A percentile compares a stretch with the other conserved stretches of the same genome.
These are phyloP conservation scores for Scenedesmus sp. DNA, from an alignment of 163 green algal genomes.

Conservation along the genomic window DNA sequence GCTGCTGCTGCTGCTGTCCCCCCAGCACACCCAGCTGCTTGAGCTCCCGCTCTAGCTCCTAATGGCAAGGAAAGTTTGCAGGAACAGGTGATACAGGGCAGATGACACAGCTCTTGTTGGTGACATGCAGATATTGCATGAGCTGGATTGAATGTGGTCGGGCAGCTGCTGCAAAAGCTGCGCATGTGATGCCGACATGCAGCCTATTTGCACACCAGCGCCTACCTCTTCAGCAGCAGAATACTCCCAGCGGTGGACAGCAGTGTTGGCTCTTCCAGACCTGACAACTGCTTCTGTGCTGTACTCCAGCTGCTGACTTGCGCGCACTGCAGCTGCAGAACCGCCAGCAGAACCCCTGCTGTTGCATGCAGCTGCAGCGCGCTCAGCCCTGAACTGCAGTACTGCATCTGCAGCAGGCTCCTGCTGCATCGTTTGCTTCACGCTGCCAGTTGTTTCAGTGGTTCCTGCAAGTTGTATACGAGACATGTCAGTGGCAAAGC, in stretches of 20 bases:
- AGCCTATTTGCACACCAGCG: neutral
- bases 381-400: neutral
- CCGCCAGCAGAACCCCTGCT: neutral
- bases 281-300: neutral
- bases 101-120: neutral
- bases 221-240: constrained; percentile 17
- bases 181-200: neutral
- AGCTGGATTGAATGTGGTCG: neutral
- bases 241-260: neutral
- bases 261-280: neutral
- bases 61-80: neutral
- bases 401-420: neutral
- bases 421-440: neutral
- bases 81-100: neutral
- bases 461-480: neutral
- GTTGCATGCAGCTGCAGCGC: neutral
- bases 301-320: neutral
- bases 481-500: neutral
- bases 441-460: neutral
- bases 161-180: neutral
- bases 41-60: constrained; percentile 29
- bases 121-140: neutral
- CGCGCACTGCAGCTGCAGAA: neutral
- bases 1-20: neutral
- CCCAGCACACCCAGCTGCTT: neutral